A percentile compares a stretch with the other conserved stretches of the same genome.
Conservation (phyloP, 306 rosid species). For the Castanospermum australe region DNA sequence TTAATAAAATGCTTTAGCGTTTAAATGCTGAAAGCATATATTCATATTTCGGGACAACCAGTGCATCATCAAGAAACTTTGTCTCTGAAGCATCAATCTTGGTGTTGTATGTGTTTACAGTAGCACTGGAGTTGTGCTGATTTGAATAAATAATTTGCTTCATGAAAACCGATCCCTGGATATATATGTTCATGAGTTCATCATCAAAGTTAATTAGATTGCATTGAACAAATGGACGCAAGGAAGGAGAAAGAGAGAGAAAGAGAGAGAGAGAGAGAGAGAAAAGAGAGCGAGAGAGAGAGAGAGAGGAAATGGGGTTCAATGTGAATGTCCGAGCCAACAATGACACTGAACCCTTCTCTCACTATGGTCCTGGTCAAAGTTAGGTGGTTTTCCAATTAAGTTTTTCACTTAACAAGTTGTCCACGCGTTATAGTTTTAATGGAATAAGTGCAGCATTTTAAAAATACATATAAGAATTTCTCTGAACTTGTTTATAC, state of each 20-base stretch:
- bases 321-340: conserved; percentile 60
- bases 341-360: conserved; percentile 69
- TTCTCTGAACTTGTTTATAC: neutral
- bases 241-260: neutral
- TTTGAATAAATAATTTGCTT: conserved; percentile 11
- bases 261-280: neutral
- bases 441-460: no score
- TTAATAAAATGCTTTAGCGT: no score
- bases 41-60: no score
- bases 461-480: no score
- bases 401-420: conserved; percentile 1
- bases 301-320: conserved; percentile 31
- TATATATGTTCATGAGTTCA: no score
- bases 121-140: neutral
- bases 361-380: conserved; percentile 50
- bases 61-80: no score
- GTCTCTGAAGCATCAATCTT: no score
- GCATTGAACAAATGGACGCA: conserved; percentile 26
- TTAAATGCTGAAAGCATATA: no score
- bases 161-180: conserved; percentile 10
- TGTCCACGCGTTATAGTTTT: neutral
- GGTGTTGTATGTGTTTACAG: no score
- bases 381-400: conserved; percentile 48
- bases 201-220: conserved; percentile 24
- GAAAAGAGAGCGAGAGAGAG: conserved; percentile 4